phyloP scores from a whole-genome alignment of 2,329 filamentous ascomycete species.

The Aspergillus nomiae region DNA sequence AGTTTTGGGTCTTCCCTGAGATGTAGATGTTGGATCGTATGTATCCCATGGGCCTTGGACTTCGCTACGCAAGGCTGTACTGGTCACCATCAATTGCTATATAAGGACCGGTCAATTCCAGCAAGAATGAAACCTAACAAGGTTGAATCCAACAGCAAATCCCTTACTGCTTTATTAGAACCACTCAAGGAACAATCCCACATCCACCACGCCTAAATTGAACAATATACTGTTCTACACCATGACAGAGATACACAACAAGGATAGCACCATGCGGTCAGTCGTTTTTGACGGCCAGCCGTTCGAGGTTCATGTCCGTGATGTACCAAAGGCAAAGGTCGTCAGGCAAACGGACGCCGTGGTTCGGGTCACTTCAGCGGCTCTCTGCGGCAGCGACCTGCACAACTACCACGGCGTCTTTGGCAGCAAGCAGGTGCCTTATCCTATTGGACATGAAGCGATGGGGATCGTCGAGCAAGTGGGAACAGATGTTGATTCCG shows the following conservation, averaged over 20 bases:
- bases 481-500: background rate
- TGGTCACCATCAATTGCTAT: background rate
- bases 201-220: background rate
- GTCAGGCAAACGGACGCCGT: background rate
- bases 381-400: constrained; percentile 1
- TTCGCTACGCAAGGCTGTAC: background rate
- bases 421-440: background rate
- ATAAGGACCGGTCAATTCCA: background rate
- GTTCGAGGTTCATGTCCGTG: background rate
- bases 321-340: background rate
- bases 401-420: constrained; percentile 1
- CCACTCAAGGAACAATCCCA: background rate
- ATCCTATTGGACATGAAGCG: background rate
- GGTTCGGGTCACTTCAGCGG: background rate
- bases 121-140: background rate
- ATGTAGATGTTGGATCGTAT: background rate
- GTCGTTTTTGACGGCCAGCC: background rate
- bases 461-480: background rate
- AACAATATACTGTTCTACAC: background rate
- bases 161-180: background rate
- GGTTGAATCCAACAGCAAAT: background rate
- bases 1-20: background rate
- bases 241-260: background rate
- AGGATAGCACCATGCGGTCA: background rate
- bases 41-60: background rate